Base-by-base conservation (phyloP, 371 early-diverging fungal species). In the Thermomucor indicae-seudaticae region DNA sequence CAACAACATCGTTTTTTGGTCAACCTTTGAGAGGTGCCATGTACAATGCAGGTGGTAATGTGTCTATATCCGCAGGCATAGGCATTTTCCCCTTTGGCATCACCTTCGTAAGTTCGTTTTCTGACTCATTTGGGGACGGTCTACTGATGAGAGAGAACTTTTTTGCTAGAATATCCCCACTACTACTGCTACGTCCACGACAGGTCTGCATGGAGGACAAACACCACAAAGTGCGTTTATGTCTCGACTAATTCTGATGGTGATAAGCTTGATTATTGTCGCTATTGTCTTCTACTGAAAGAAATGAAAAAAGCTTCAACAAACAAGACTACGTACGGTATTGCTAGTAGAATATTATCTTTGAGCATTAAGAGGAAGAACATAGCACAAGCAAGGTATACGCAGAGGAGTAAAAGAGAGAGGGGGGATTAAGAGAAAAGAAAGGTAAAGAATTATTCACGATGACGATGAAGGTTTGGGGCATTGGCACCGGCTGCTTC, bases 211-310 rank as follows among this genome's bases (percentile, higher is more conserved):
- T 38, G 67, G n/a, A n/a, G n/a, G 62, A 14, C 62, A 56, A 55
- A 48, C 72, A 49, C 65, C 58, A 23, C 85, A 72, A 65, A 80
- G 81, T 27, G 82, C 88, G 11, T 87, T 85, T 51, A 61, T 81
- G 43, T 84, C 84, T 32, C 66, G 88, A 27, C 58, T 87, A 53
- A 73, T 85, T 27, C 73, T 87, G 65, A 85, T 85, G 84, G 50
- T 85, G 24, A 75, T 84, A 3, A 74, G 78, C 16, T 69, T 86
- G 60, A 61, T 83, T 35, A 62, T 84, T 6, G 75, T 84, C 42
- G 79, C 79, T 42, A 80, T 86, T 35, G 49, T 86, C 34, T 75
- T 83, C 31, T 78, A 77, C 49, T 85, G 65, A 49, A 40, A 16
- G 17, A 27, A 41, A 27, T 16, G 17, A 50, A 29, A 50, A 10